phyloP scores from a whole-genome alignment of 306 rosid species.

The Luffa acutangula region DNA sequence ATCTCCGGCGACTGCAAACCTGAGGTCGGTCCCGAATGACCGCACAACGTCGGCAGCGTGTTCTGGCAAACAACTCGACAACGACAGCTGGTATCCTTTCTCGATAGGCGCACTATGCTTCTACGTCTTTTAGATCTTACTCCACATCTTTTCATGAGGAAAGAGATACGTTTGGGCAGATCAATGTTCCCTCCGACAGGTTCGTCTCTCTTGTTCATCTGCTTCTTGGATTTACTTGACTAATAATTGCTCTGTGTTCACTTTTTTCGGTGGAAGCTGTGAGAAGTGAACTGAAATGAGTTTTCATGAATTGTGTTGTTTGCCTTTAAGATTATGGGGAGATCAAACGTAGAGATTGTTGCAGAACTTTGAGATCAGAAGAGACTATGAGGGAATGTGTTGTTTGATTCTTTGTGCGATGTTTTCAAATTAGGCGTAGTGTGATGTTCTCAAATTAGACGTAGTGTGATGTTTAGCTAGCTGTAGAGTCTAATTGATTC shows the following conservation, averaged over 20 bases:
- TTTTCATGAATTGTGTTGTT: neutral
- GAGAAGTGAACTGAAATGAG: neutral
- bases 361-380: conserved; percentile 93
- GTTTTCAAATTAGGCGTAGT: no score
- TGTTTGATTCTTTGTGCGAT: no score
- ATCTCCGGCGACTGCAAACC: no score
- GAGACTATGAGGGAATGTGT: conserved; percentile 79
- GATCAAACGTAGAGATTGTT: conserved; percentile 92
- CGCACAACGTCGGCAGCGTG: no score
- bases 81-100: no score
- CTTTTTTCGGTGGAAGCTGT: neutral
- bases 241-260: neutral
- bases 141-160: conserved; percentile 78
- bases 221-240: neutral
- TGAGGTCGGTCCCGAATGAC: no score
- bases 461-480: no score
- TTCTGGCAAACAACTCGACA: no score
- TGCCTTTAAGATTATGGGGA: conserved; percentile 67
- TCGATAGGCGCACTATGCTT: conserved; percentile 23
- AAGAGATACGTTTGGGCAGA: conserved; percentile 87
- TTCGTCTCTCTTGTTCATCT: conserved; percentile 19
- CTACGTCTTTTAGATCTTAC: conserved; percentile 35
- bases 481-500: no score
- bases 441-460: no score
- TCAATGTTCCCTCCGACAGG: conserved; percentile 90